Evolutionary conservation across 2,329 filamentous ascomycete species (phyloP).

Genomic region (Tolypocladium amazonense): DNA sequence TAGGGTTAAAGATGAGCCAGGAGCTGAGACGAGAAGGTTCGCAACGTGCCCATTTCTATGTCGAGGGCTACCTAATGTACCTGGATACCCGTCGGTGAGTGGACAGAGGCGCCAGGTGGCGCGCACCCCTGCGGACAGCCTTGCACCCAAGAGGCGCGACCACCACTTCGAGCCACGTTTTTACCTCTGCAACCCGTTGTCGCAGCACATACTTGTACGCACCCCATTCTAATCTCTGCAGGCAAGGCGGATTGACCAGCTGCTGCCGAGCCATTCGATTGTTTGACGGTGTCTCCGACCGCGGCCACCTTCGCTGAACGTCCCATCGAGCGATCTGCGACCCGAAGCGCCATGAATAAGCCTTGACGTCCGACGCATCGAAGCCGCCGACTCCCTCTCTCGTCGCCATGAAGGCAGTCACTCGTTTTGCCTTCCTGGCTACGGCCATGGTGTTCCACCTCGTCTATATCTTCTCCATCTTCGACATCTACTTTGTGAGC

Average conservation of each 20-base stretch:
- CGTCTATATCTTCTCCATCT: constrained; percentile 90
- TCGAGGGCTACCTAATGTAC: not conserved
- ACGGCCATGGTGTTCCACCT: constrained; percentile 88
- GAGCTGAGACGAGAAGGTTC: not conserved
- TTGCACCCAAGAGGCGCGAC: not conserved
- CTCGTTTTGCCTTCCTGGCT: constrained; percentile 72
- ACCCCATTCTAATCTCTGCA: too few species aligned
- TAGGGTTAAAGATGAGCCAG: too few species aligned
- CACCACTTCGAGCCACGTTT: not conserved
- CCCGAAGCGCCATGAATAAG: not conserved
- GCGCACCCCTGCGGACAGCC: not conserved
- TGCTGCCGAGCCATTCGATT: not conserved
- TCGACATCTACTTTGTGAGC: constrained; percentile 97
- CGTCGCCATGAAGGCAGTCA: constrained; percentile 40
- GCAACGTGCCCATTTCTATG: not conserved
- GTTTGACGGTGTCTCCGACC: not conserved
- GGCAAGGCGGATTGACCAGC: not conserved
- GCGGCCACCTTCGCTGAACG: not conserved
- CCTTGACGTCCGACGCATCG: not conserved
- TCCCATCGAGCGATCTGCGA: not conserved
- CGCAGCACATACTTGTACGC: not conserved
- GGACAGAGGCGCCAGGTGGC: not conserved
- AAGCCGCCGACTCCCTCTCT: not conserved
- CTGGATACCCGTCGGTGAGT: not conserved
- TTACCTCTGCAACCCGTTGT: not conserved